Evolutionary conservation across 345 rosid genomes (phyloP), one percentile per base, ranked within the genome.

Genomic region (Arabis alpina): DNA sequence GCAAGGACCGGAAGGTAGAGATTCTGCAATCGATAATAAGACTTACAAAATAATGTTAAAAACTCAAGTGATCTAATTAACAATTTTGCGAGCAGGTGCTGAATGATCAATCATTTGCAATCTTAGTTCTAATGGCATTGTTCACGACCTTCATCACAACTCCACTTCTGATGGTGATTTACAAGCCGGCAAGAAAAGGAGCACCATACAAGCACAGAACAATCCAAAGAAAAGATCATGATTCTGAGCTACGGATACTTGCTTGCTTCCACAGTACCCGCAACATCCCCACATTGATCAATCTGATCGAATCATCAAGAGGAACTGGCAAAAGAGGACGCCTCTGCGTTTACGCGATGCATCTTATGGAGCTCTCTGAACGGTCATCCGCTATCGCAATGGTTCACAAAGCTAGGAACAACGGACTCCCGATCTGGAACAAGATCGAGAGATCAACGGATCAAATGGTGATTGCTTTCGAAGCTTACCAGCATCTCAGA

Each of bases 361-460:
- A 86, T 65, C 80, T 91, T 2, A 85, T 88, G 92, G 97, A 91
- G 73, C 86, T 91, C 23, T 85, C 92, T 0, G 92, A 81, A 72
- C 80, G 95, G 34, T 84, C 95, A 57, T 86, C 92, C 0, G 91
- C 94, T 5, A 91, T 88, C n/a, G 74, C 85, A 0, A 85, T 85
- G 91, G 87, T 88, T 68, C 95, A 91, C 63, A 87, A 85, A 73
- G 97, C 89, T 1, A 76, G 92, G 4, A 74, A 81, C 56, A 84
- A 85, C 16, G 94, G 94, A 4, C 80, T 91, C 3, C 94, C 94
- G 0, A 83, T 80, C 54, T 88, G 92, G 91, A 88, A 85, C 83
- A 85, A 72, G 76, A 66, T 62, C 14, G 44, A 73, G 57, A 63
- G 66, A 57, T 63, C 75, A 24, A 54, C 78, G 19, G 87, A 86